A percentile compares a stretch with the other conserved stretches of the same genome.
Conservation (phyloP, 2,329 filamentous ascomycete species). For the Diaporthe vexans region DNA sequence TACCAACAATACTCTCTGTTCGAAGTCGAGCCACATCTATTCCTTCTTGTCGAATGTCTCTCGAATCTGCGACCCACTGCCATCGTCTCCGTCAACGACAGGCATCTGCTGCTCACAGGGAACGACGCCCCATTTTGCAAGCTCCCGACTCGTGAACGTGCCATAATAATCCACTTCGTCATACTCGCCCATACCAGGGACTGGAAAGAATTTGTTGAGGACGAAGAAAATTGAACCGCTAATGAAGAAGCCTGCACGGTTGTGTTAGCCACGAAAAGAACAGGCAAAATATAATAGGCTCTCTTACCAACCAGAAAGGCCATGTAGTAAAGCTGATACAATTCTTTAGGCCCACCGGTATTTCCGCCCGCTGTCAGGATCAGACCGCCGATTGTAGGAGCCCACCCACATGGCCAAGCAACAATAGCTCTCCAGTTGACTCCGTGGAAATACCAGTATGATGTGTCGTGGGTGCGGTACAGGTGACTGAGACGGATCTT, state of each 20-base stretch:
- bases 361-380: constrained; percentile 52
- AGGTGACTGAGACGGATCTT: constrained; percentile 53
- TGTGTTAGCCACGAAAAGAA: neutral
- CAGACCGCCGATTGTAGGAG: constrained; percentile 58
- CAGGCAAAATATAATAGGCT: constrained; percentile 4
- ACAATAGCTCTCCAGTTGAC: constrained; percentile 59
- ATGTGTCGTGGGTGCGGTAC: constrained; percentile 51
- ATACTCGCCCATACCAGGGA: constrained; percentile 55
- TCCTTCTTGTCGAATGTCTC: constrained; percentile 36
- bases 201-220: constrained; percentile 56
- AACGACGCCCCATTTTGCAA: constrained; percentile 47
- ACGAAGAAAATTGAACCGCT: constrained; percentile 49
- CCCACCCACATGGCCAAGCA: constrained; percentile 60
- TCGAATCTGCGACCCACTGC: constrained; percentile 31
- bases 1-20: too few species aligned
- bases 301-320: constrained; percentile 58
- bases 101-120: constrained; percentile 25
- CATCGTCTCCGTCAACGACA: constrained; percentile 18
- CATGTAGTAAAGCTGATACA: constrained; percentile 62
- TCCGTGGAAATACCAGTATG: constrained; percentile 60
- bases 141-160: constrained; percentile 60
- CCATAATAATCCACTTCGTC: constrained; percentile 60
- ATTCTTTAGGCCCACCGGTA: constrained; percentile 49
- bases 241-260: constrained; percentile 54
- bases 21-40: neutral